Conservation (phyloP, 257 asterid species). For the Jacaranda copaia region DNA sequence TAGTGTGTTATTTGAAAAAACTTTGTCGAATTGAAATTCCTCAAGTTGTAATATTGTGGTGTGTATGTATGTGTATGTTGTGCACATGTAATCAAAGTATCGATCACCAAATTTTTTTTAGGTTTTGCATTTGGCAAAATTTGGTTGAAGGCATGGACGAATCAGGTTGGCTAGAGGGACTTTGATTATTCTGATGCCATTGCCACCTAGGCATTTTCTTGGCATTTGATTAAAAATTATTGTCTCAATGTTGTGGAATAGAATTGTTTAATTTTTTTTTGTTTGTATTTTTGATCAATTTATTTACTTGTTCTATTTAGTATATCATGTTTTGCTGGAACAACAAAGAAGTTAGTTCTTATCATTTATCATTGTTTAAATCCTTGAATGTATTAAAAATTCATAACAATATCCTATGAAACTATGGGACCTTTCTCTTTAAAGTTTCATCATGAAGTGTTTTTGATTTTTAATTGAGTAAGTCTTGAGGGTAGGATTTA, state of each 20-base stretch:
- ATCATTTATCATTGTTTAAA: neutral
- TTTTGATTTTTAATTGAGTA: neutral
- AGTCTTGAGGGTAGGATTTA: neutral
- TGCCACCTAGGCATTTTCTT: conserved; percentile 63
- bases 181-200: conserved; percentile 60
- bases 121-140: conserved; percentile 45
- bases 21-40: neutral
- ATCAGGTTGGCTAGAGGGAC: conserved; percentile 55
- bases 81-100: neutral
- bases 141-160: conserved; percentile 62
- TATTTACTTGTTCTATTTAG: neutral
- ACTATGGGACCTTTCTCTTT: neutral
- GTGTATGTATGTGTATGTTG: neutral
- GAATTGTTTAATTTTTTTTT: neutral
- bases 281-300: neutral
- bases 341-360: neutral
- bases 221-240: no score
- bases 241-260: neutral
- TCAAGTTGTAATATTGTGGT: neutral
- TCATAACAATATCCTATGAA: neutral
- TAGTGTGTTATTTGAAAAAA: neutral
- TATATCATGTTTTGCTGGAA: neutral
- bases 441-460: neutral
- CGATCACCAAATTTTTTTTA: neutral
- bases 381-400: neutral